phyloP scores from a whole-genome alignment of 2,329 filamentous ascomycete species.

The Hymenoscyphus scutula region DNA sequence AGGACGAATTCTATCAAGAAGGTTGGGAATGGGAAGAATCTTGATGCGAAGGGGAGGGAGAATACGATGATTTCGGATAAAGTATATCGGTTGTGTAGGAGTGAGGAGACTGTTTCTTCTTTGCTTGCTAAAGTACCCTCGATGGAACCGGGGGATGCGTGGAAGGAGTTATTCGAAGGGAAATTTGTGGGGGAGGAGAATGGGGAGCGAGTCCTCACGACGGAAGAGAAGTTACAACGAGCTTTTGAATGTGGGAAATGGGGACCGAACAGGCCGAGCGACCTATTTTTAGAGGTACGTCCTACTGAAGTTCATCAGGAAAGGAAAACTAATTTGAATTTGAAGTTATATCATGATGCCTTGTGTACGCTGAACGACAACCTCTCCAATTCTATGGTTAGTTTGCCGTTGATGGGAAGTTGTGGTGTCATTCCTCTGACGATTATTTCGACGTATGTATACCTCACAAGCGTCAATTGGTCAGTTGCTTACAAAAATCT shows the following conservation, averaged over 20 bases:
- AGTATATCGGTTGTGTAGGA: constrained; percentile 52
- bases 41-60: not conserved
- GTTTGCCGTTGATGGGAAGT: constrained; percentile 56
- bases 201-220: constrained; percentile 17
- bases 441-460: constrained; percentile 56
- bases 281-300: constrained; percentile 61
- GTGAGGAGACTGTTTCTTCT: constrained; percentile 54
- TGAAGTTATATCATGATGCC: constrained; percentile 26
- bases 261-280: constrained; percentile 60
- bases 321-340: not conserved
- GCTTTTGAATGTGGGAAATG: constrained; percentile 65
- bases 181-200: not conserved
- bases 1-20: not conserved
- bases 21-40: not conserved
- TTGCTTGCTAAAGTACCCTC: constrained; percentile 53
- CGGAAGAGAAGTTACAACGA: constrained; percentile 47
- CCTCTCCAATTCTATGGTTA: constrained; percentile 47
- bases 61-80: constrained; percentile 43
- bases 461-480: not conserved
- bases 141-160: constrained; percentile 51
- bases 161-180: constrained; percentile 52
- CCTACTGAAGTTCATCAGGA: not conserved
- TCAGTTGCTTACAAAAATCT: constrained; percentile 19
- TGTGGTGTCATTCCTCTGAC: constrained; percentile 64
- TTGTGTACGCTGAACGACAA: constrained; percentile 22